Conservation (phyloP, 2,329 filamentous ascomycete species). For the Capronia epimyces region DNA sequence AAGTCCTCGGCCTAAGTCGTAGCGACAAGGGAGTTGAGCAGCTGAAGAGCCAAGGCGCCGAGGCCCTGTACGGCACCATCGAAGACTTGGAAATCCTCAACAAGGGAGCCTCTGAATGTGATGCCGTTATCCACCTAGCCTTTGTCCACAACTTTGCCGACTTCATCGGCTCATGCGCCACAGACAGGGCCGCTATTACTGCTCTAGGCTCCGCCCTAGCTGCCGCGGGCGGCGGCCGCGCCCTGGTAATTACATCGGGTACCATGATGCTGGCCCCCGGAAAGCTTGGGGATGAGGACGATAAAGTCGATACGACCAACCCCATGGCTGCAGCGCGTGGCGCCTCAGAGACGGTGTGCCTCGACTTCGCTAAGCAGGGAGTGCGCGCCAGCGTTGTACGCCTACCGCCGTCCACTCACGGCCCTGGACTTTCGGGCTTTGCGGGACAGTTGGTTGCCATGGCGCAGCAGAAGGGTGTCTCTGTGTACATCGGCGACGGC, state of each 20-base stretch:
- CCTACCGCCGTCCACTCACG: constrained; percentile 40
- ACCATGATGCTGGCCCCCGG: constrained; percentile 31
- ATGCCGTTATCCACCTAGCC: constrained; percentile 41
- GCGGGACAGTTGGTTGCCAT: constrained; percentile 28
- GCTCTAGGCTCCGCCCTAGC: constrained; percentile 35
- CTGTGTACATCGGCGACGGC: constrained; percentile 37
- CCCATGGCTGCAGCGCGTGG: constrained; percentile 21
- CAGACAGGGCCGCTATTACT: constrained; percentile 36
- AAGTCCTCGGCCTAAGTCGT: constrained; percentile 41
- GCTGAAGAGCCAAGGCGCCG: constrained; percentile 34
- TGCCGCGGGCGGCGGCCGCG: constrained; percentile 32
- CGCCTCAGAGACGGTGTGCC: constrained; percentile 28
- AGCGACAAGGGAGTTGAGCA: constrained; percentile 31
- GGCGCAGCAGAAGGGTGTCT: constrained; percentile 32
- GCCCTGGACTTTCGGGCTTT: constrained; percentile 34
- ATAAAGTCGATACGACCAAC: constrained; percentile 17
- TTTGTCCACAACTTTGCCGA: constrained; percentile 42
- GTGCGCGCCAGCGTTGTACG: constrained; percentile 37
- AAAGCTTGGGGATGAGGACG: constrained; percentile 32
- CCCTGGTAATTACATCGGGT: constrained; percentile 38
- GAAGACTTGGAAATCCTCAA: constrained; percentile 35
- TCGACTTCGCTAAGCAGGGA: constrained; percentile 21
- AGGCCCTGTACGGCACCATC: constrained; percentile 35
- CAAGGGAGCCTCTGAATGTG: constrained; percentile 32
- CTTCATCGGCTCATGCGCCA: constrained; percentile 29